These are phyloP conservation scores for Penicillium concentricum DNA, from an alignment of 2,329 filamentous ascomycete species.

Conservation along the genomic window DNA sequence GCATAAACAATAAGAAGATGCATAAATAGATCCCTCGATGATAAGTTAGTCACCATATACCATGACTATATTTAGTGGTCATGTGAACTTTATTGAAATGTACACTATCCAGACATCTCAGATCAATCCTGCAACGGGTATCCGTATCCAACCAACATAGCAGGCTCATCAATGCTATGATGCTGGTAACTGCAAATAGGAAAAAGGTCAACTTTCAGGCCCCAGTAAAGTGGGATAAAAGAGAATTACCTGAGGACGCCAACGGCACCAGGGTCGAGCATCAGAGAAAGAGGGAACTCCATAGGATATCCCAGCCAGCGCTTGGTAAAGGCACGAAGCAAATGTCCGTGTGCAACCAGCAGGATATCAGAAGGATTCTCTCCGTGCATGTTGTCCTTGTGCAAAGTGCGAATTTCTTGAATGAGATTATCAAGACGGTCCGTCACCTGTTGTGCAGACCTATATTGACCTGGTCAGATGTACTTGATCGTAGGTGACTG, in stretches of 20 bases:
- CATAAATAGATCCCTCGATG: background rate
- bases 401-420: conserved; percentile 40
- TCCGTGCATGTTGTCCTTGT: conserved; percentile 42
- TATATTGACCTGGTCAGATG: conserved; percentile 12
- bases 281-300: conserved; percentile 43
- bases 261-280: conserved; percentile 47
- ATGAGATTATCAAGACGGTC: conserved; percentile 46
- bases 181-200: conserved; percentile 33
- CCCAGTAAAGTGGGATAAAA: background rate
- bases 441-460: conserved; percentile 39
- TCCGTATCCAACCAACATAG: conserved; percentile 44
- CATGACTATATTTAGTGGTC: background rate
- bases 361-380: conserved; percentile 41
- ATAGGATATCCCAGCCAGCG: conserved; percentile 47
- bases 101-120: background rate
- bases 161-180: conserved; percentile 41
- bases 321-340: conserved; percentile 49
- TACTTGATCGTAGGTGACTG: background rate
- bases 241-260: conserved; percentile 39
- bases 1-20: background rate
- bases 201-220: background rate
- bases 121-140: conserved; percentile 28
- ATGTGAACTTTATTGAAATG: background rate
- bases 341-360: conserved; percentile 45
- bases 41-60: background rate